phyloP scores from a whole-genome alignment of 2,329 filamentous ascomycete genomes.

The Dactylonectria macrodidyma region DNA sequence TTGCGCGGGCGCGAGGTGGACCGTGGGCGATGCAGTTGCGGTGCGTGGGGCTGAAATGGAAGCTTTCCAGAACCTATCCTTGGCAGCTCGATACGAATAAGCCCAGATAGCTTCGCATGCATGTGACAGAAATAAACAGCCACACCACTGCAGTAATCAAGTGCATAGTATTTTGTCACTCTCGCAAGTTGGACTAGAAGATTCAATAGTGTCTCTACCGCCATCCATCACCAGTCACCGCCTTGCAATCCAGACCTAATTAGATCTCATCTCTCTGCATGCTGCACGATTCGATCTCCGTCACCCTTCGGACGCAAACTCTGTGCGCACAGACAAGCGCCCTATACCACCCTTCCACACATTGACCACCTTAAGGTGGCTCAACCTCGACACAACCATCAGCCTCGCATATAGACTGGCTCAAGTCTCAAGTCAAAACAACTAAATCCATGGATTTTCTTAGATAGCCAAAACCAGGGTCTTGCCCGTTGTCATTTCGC shows the following conservation, averaged over 20 bases:
- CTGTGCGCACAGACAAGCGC: conserved; percentile 11
- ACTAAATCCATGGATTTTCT: conserved; percentile 12
- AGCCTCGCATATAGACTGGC: neutral
- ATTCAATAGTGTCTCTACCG: neutral
- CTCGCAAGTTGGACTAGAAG: neutral
- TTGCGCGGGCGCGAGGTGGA: conserved; percentile 30
- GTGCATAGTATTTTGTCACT: neutral
- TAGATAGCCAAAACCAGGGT: neutral
- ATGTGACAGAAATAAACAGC: neutral
- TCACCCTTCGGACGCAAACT: conserved; percentile 17
- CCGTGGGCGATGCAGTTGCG: conserved; percentile 8
- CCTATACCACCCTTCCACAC: neutral
- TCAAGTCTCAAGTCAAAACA: neutral
- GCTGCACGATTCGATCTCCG: neutral
- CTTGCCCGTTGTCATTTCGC: conserved; percentile 11
- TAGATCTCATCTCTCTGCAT: neutral
- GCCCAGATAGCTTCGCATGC: too few relatives aligned
- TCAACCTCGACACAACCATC: neutral
- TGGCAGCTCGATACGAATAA: conserved; percentile 18
- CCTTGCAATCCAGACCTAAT: conserved; percentile 2
- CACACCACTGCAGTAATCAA: neutral
- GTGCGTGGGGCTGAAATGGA: conserved; percentile 45
- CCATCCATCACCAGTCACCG: conserved; percentile 12
- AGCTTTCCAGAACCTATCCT: conserved; percentile 48
- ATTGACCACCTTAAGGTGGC: neutral